Base-by-base conservation (phyloP, 345 rosid species). In the Arabis hirsuta region DNA sequence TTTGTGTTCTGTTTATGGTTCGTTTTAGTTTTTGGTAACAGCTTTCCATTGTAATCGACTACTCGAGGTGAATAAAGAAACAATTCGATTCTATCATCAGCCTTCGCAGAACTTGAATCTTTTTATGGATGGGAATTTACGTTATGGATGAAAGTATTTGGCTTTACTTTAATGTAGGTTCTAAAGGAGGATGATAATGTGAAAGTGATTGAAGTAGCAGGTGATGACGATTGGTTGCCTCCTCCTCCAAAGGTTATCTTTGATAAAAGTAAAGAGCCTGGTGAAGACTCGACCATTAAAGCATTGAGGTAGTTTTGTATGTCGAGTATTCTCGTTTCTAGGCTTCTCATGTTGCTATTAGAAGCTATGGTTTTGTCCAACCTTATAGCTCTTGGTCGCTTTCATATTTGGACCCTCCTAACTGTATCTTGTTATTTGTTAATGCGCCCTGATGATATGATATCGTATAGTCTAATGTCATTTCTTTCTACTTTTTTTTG, bases 201-300 rank as follows among this genome's bases (percentile, higher is more conserved):
- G 53, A 62, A 78, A 64, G 85, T 80, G 36, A 31, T 82, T 32
- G 55, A 79, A 55, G 69, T 81, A 16, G 51, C 51, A 64, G 82
- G 67, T 11, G 88, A 90, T 48, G 96, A 90, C 5, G 96, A 90
- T 73, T 90, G 91, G 93, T 73, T 90, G 69, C 83, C 82, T 80
- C 89, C 91, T 41, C 90, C 91, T 0, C 91, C 93, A 4, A 79
- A 82, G 69, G 78, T 76, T 73, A 39, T 67, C 19, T 29, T 67
- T 3, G 63, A 80, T 12, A 57, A 38, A 53, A 58, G 12, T 34
- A 78, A 78, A 45, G 67, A 51, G 42, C 57, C 81, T 2, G 69
- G 27, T 74, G 96, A 86, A 81, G 83, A 86, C 75, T 79, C 91
- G 1, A 82, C 88, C 13, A 77, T 90, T 45, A 87, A 80, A 75